Evolutionary conservation across 2,329 filamentous ascomycete species (phyloP).

Genomic region (Cryphonectria naterciae): DNA sequence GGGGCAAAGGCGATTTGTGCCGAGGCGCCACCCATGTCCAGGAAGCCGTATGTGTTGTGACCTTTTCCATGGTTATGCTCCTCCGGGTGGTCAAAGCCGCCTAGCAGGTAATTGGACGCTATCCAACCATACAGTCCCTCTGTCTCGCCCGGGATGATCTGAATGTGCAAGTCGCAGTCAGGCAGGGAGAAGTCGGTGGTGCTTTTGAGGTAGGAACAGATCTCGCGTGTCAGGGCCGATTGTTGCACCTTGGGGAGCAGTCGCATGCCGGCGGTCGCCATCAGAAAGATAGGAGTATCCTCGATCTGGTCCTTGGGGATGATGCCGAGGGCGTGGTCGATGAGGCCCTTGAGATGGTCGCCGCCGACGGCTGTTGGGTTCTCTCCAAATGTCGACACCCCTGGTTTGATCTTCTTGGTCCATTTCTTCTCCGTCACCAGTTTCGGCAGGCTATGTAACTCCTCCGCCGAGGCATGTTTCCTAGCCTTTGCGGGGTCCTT

Average conservation of each 20-base stretch:
- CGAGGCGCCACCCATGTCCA: slow-evolving; percentile 98
- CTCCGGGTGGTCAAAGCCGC: slow-evolving; percentile 80
- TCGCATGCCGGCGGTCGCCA: slow-evolving; percentile 95
- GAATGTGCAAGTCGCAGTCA: slow-evolving; percentile 87
- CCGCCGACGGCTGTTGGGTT: slow-evolving; percentile 76
- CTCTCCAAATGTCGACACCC: slow-evolving; percentile 86
- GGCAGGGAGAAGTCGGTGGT: slow-evolving; percentile 83
- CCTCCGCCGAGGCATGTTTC: slow-evolving; percentile 60
- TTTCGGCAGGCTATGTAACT: slow-evolving; percentile 73
- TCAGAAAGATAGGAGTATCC: slow-evolving; percentile 90
- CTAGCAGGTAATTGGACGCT: slow-evolving; percentile 91
- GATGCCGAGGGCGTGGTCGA: slow-evolving; percentile 79
- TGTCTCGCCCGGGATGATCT: slow-evolving; percentile 93
- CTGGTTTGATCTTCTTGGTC: slow-evolving; percentile 93
- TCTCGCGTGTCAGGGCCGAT: slow-evolving; percentile 70
- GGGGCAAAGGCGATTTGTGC: slow-evolving; percentile 98
- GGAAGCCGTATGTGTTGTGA: slow-evolving; percentile 94
- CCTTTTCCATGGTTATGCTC: slow-evolving; percentile 80
- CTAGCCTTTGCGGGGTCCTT: slow-evolving; percentile 72
- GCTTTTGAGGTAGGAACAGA: slow-evolving; percentile 79
- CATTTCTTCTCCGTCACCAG: slow-evolving; percentile 83
- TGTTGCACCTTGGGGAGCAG: slow-evolving; percentile 77
- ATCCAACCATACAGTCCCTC: slow-evolving; percentile 98
- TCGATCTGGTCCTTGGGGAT: slow-evolving; percentile 77
- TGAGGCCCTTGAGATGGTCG: slow-evolving; percentile 77